Conservation (phyloP, 306 rosid species). For the Fragaria ananassa region DNA sequence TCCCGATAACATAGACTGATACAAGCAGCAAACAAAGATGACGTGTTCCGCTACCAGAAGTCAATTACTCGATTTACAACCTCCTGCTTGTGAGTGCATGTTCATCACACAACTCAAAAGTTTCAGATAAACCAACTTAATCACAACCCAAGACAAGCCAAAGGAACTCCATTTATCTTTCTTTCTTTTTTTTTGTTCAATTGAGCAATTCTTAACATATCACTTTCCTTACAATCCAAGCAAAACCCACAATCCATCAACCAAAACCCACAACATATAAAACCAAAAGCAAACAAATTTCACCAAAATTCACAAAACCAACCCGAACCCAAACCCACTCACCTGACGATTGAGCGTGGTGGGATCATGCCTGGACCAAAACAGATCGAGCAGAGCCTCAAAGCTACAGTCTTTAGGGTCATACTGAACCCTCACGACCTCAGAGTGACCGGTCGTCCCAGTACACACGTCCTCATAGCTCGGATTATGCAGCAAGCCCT, state of each 20-base stretch:
- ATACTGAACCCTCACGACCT: constrained; percentile 83
- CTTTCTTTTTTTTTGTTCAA: no score
- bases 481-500: constrained; percentile 72
- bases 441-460: constrained; percentile 64
- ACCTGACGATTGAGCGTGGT: constrained; percentile 94
- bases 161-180: not conserved
- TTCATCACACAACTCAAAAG: no score
- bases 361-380: constrained; percentile 88
- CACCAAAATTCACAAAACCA: not conserved
- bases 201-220: not conserved
- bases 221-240: constrained; percentile 1
- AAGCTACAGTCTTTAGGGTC: constrained; percentile 66
- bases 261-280: not conserved
- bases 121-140: no score
- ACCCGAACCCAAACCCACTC: constrained; percentile 1
- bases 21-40: not conserved
- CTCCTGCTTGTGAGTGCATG: not conserved
- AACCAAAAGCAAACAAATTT: not conserved
- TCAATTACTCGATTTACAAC: not conserved
- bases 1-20: not conserved
- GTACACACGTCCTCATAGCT: constrained; percentile 78
- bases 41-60: not conserved
- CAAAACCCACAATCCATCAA: constrained; percentile 1
- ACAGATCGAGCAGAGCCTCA: constrained; percentile 64
- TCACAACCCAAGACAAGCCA: not conserved